Evolutionary conservation across 768 basidiomycete genomes (phyloP), one percentile per base, ranked within the genome.

Genomic region (Suillus americanus): DNA sequence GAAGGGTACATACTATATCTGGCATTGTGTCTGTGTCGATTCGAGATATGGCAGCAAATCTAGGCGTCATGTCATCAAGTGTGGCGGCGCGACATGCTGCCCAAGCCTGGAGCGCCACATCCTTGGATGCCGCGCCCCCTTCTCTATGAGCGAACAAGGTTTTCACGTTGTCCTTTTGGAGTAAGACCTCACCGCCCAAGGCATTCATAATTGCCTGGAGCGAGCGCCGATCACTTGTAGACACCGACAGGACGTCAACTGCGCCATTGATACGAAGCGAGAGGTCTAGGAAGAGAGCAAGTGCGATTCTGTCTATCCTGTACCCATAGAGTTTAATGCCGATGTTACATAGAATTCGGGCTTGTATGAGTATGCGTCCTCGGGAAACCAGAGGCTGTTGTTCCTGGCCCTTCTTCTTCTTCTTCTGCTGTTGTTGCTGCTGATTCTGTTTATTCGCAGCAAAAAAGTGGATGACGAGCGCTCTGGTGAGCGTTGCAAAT

Each of bases 71-170:
- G 25, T 65, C 1, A 6, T 69, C 61, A 12, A 77, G 14, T 3
- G 68, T 74, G 2, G 75, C 76, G 12, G 79, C 78, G 30, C 73
- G 74, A 67, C 74, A 80, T 8, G 82, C 80, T 1, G 74, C 76
- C 84, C 83, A 86, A 8, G 85, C 82, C 62, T 78, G 78, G 20
- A 79, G 62, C 0, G 81, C 83, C 16, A 75, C 73, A n/a, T 69
- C 59, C 8, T 64, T 20, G 0, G 61, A 16, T 20, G 71, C 8
- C 7, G 5, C 62, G 10, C 66, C 62, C 3, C 62, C 61, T 62
- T 79, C 74, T 38, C 73, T 67, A 41, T 69, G 53, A 28, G 69
- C 69, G 51, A 84, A 81, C 8, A 83, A 45, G 8, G 64, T 60
- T 14, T 41, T 5, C 8, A 79, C 77, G 4, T 70, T 67, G 4